A percentile compares a stretch with the other conserved stretches of the same genome.
Evolutionary conservation across 768 basidiomycete genomes (phyloP).

Genomic region (Termitomyces bulborhizus): DNA sequence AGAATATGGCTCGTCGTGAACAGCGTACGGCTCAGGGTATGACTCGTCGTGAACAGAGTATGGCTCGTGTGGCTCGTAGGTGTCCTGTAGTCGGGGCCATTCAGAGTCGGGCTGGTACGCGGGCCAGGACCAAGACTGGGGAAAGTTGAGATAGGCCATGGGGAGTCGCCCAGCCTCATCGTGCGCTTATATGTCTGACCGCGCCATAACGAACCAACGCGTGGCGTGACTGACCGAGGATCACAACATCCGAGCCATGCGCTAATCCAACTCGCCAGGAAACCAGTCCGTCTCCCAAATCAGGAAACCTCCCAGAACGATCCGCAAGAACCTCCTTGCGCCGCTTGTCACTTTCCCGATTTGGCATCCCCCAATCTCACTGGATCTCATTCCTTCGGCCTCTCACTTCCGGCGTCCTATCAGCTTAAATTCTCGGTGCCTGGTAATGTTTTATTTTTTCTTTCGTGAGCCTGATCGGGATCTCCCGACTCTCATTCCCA

Average conservation of each 20-base stretch:
- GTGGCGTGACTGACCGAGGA: constrained; percentile 24
- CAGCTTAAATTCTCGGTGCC: background rate
- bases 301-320: constrained; percentile 11
- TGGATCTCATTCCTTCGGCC: background rate
- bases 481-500: too few relatives aligned
- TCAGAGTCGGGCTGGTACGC: background rate
- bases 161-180: background rate
- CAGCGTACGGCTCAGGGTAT: too few relatives aligned
- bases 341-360: constrained; percentile 12
- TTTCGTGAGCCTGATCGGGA: too few relatives aligned
- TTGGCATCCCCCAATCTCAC: background rate
- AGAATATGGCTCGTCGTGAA: too few relatives aligned
- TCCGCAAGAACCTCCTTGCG: constrained; percentile 14
- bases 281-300: constrained; percentile 3
- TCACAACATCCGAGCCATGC: constrained; percentile 11
- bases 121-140: background rate
- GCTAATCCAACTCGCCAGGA: too few relatives aligned
- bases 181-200: constrained; percentile 12
- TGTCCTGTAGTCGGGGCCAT: too few relatives aligned
- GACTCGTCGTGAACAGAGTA: too few relatives aligned
- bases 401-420: constrained; percentile 4
- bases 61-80: too few relatives aligned
- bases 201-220: background rate
- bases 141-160: background rate
- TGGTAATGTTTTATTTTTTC: background rate